Base-by-base conservation (phyloP, 352 stramenopile genomes). In the Pythium phragmiticola region DNA sequence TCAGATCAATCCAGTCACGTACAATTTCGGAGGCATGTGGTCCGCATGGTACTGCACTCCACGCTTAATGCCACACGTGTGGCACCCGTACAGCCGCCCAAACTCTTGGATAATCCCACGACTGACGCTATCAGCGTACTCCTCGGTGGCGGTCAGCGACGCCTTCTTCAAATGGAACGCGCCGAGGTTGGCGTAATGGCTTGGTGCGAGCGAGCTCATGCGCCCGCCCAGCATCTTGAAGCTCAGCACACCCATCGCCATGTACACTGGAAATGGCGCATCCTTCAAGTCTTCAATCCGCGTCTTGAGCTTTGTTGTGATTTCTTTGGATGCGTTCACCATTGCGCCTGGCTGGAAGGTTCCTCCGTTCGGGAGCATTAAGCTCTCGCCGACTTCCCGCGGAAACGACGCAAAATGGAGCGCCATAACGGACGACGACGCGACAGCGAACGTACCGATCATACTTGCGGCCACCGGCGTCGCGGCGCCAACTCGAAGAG, bases 21-120 rank as follows among this genome's bases (percentile, higher is more conserved):
- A 94, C 87, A 87, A 60, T 68, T 88, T 92, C n/a, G 84, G 87
- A 1, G 87, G 87, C 83, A 91, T 90, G 72, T 95, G 87, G 57
- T 95, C 87, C 47, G 81, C 87, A 46, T 93, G 83, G 51, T 88
- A 95, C 53, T 80, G 79, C 55, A 86, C 74, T 7, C 74, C 79
- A 8, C 60, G 71, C 64, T 87, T 88, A 9, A 84, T 63, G 21
- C 87, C 87, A 54, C 87, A 95, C 21, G 87, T 95, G 64, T 95
- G 87, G 66, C 87, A 95, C 17, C 87, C 87, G 39, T 78, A 93
- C 17, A 90, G 75, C 8, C 87, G 73, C 1, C 87, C 87, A 55
- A 94, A 91, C 66, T 90, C 76, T 55, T 92, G 83, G 46, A 94
- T 88, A 30, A 94, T 69, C 2, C 76, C 77, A 51, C 83, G 76